These are phyloP conservation scores for Pseudogymnoascus sp. DNA, from an alignment of 2,329 filamentous ascomycete genomes.

Conservation along the genomic window DNA sequence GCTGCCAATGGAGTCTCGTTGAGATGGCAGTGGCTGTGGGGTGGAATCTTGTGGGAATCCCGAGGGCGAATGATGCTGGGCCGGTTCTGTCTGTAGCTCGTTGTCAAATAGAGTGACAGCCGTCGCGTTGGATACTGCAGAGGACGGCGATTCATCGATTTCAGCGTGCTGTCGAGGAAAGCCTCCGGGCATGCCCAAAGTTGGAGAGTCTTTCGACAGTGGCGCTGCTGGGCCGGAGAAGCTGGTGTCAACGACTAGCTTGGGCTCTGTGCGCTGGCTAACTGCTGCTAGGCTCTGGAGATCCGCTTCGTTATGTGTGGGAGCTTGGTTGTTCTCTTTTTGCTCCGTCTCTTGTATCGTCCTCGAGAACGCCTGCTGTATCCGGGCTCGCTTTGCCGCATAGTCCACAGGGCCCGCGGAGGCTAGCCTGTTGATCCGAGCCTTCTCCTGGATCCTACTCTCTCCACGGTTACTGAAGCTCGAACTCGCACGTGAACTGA, in stretches of 20 bases:
- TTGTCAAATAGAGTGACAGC: constrained; percentile 62
- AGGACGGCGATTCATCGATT: constrained; percentile 43
- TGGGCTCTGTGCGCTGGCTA: not conserved
- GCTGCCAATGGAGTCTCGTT: constrained; percentile 11
- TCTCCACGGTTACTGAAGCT: constrained; percentile 20
- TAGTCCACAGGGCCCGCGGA: constrained; percentile 73
- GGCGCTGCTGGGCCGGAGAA: constrained; percentile 13
- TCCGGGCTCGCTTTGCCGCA: constrained; percentile 69
- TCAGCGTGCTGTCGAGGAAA: constrained; percentile 37
- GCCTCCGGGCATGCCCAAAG: constrained; percentile 56
- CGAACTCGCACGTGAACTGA: constrained; percentile 11
- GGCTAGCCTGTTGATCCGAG: constrained; percentile 39
- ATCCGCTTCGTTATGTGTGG: not conserved
- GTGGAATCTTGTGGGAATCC: constrained; percentile 11
- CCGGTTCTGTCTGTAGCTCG: constrained; percentile 56
- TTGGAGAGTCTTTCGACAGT: constrained; percentile 46
- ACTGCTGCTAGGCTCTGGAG: not conserved
- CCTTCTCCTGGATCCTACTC: constrained; percentile 21
- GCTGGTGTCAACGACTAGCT: constrained; percentile 3
- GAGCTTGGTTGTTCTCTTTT: constrained; percentile 27
- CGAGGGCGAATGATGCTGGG: constrained; percentile 18
- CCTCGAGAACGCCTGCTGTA: constrained; percentile 77
- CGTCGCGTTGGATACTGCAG: constrained; percentile 51
- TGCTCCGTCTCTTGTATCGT: constrained; percentile 67
- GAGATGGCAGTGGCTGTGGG: constrained; percentile 21